A percentile compares a stretch with the other conserved stretches of the same genome.
Evolutionary conservation across 225 moss, liverwort and hornwort genomes (phyloP).

Genomic region (Marchantia paleacea): DNA sequence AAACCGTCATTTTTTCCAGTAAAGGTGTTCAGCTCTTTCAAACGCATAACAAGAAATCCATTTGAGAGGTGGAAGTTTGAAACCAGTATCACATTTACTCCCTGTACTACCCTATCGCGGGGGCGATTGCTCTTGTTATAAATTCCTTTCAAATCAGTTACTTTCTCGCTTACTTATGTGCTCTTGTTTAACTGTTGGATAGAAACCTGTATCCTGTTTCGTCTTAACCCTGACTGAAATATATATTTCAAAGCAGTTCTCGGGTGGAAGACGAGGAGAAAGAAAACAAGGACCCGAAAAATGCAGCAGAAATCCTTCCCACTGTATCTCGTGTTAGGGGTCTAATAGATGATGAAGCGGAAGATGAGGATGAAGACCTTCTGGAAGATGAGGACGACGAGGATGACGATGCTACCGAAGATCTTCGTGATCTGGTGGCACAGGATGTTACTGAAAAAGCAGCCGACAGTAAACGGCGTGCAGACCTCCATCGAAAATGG

Average conservation of each 20-base stretch:
- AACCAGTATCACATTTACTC: too few relatives aligned
- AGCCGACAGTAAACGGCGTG: constrained; percentile 60
- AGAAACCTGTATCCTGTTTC: too few relatives aligned
- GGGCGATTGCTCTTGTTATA: too few relatives aligned
- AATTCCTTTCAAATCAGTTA: too few relatives aligned
- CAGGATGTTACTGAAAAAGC: constrained; percentile 55
- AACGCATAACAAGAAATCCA: too few relatives aligned
- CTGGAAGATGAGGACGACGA: constrained; percentile 72
- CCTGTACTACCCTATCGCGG: too few relatives aligned
- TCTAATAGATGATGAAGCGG: constrained; percentile 89
- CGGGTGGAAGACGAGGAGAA: constrained; percentile 34
- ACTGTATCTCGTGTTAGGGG: constrained; percentile 59
- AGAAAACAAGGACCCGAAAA: constrained; percentile 41
- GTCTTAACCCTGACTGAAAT: too few relatives aligned
- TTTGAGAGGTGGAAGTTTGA: too few relatives aligned
- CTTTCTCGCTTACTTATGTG: too few relatives aligned
- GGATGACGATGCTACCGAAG: constrained; percentile 55
- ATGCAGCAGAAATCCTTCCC: constrained; percentile 38
- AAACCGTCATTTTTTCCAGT: neutral
- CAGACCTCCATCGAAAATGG: constrained; percentile 84
- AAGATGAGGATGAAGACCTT: constrained; percentile 86
- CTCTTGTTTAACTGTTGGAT: too few relatives aligned
- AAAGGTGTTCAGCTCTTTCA: neutral
- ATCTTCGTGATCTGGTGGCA: constrained; percentile 68
- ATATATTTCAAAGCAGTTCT: constrained; percentile 22